Base-by-base conservation (phyloP, 75 land plant genomes). In the Sequoiadendron giganteum region DNA sequence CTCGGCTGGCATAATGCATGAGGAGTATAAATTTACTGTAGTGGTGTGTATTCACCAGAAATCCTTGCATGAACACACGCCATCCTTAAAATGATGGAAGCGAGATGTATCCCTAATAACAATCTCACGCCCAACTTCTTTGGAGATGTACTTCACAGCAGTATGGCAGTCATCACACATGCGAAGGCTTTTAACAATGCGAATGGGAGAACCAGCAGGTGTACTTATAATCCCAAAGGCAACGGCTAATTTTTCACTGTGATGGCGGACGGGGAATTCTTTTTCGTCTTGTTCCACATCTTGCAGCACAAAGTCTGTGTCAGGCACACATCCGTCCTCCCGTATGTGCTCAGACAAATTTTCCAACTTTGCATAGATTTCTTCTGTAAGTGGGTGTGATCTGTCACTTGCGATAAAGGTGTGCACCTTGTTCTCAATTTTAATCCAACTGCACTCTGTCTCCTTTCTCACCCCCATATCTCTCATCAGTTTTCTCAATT, bases 391-490 rank as follows among this genome's bases (percentile, higher is more conserved):
- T 73, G 76, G 76, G 76, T 73, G 76, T 30, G 76, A 47, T 75
- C 48, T 36, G 42, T 87, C 87, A 36, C 72, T 75, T 70, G 72
- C 76, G 7, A 87, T 42, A 72, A 87, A 87, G 48, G 28, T 75
- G 43, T 87, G 87, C 45, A 87, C 87, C 81, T 72, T 36, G 43
- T 87, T 75, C 84, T 87, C 76, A 39, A 87, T 68, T 25, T 76
- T 84, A 75, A 87, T 87, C 87, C 87, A 87, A 21, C 84, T 87
- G n/a, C 40, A 38, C 3, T 42, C 87, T 38, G 85, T 39, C 45
- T 87, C 84, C 84, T 87, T 87, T 45, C 21, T 75, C 48, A 87
- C 42, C 43, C 49, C 76, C 40, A 32, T 45, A 39, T 36, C 87
- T 68, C 28, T 21, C 87, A 75, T 72, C 40, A 68, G 16, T 43